Evolutionary conservation across 2,329 filamentous ascomycete species (phyloP), one percentile per base, ranked within the genome.

Genomic region (Fusarium solani-melongenae): DNA sequence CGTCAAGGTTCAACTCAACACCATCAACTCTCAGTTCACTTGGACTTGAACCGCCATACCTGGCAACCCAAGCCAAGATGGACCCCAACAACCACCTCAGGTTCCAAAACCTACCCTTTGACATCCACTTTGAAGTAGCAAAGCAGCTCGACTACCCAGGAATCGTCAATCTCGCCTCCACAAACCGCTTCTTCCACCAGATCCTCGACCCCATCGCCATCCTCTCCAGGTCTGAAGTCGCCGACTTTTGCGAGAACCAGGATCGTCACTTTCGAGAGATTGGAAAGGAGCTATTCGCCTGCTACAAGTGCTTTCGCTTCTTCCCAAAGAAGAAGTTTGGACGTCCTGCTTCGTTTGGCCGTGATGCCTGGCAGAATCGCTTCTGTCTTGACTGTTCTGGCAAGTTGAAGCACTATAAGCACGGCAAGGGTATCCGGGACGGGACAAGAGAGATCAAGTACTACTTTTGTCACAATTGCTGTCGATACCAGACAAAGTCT

Each of bases 401-500:
- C 5, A 41, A 20, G 51, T 22, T 66, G 5, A 66, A 49, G 17
- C 7, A 41, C 1, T 57, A 46, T 1, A 38, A 29, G 1, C 74
- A 77, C 46, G 38, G 72, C 38, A 14, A 29, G 20, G 15, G 59
- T 11, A 34, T 65, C 6, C 36, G 46, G 4, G 64, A 68, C 17
- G 65, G 20, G 6, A 11, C 24, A 1, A 70, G 33, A 14, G 11
- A 58, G 24, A 8, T 77, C n/a, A 33, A 5, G 11, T 77, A 77
- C 20, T 76, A 75, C 44, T 68, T 72, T 34, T 77, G 75, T n/a
- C 70, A 72, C 46, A 75, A 74, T 34, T 76, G 74, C 31, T 64
- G 72, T 10, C 34, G 57, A 12, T 69, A 59, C 58, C 44, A 46
- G 15, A 77, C 70, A 8, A 36, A 34, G n/a, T 75, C 74, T 17